A percentile compares a stretch with the other conserved stretches of the same genome.
These are phyloP conservation scores for Eucalyptus regnans DNA, from an alignment of 345 rosid genomes.

Conservation along the genomic window DNA sequence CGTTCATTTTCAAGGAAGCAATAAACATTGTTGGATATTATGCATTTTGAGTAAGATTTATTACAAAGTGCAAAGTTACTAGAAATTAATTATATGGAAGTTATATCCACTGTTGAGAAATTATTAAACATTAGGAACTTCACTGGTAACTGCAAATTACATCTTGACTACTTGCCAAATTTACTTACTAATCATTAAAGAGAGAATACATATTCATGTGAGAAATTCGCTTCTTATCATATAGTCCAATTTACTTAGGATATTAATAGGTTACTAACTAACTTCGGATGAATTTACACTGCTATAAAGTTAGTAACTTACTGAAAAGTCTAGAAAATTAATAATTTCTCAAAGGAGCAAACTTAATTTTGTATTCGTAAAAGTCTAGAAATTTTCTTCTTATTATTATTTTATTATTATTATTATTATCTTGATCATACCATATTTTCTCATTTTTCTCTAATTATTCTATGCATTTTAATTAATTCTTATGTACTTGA, in stretches of 20 bases:
- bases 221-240: background rate
- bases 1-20: background rate
- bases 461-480: background rate
- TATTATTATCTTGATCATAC: background rate
- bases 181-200: background rate
- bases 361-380: background rate
- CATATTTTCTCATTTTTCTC: background rate
- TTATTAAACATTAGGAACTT: background rate
- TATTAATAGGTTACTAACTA: background rate
- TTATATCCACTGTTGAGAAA: background rate
- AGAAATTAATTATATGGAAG: background rate
- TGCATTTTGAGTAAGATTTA: background rate
- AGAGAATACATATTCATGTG: background rate
- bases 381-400: background rate
- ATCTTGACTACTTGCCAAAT: background rate
- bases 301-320: background rate
- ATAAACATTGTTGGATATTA: background rate
- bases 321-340: background rate
- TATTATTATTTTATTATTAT: background rate
- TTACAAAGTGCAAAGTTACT: background rate
- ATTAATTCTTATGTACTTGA: background rate
- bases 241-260: background rate
- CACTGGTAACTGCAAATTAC: background rate
- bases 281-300: background rate
- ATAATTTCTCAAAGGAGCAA: background rate